A percentile compares a stretch with the other conserved stretches of the same genome.
Conservation (phyloP, 2,329 filamentous ascomycete species). For the Scleromitrula shiraiana region DNA sequence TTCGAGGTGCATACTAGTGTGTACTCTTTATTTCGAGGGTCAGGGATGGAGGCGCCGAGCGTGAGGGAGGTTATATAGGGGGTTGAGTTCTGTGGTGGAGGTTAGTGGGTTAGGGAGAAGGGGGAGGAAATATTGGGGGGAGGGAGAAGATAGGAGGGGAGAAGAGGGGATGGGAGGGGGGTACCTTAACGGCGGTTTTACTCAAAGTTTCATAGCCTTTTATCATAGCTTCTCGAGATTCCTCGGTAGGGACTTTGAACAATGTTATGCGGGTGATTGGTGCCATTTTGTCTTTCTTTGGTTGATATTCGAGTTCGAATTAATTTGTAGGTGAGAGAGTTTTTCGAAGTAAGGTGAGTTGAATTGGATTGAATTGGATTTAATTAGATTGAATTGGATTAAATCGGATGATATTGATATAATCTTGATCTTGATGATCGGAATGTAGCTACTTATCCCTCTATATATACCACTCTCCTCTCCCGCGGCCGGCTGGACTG, state of each 20-base stretch:
- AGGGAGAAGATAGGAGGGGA: slow-evolving; percentile 17
- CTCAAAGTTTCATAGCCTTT: slow-evolving; percentile 30
- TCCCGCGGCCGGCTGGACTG: too few species aligned
- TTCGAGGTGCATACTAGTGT: slow-evolving; percentile 45
- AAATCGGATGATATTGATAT: too few species aligned
- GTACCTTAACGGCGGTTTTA: slow-evolving; percentile 37
- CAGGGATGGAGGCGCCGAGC: slow-evolving; percentile 38
- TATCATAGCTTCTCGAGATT: slow-evolving; percentile 35
- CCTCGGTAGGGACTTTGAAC: slow-evolving; percentile 43
- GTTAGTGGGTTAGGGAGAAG: slow-evolving; percentile 32
- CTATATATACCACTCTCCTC: too few species aligned
- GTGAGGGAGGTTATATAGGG: slow-evolving; percentile 47
- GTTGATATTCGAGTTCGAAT: too few species aligned
- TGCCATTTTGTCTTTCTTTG: neutral
- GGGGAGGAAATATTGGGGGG: slow-evolving; percentile 47
- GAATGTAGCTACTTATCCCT: too few species aligned
- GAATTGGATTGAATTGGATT: too few species aligned
- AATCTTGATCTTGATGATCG: too few species aligned
- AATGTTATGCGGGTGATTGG: slow-evolving; percentile 42
- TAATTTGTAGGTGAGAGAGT: too few species aligned
- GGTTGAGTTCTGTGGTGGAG: slow-evolving; percentile 32
- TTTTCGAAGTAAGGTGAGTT: too few species aligned
- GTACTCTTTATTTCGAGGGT: slow-evolving; percentile 46
- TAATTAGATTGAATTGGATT: too few species aligned
- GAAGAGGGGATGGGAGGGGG: neutral